A percentile compares a stretch with the other conserved stretches of the same genome.
phyloP scores from a whole-genome alignment of 2,329 filamentous ascomycete species.

The Penicillium sp. region DNA sequence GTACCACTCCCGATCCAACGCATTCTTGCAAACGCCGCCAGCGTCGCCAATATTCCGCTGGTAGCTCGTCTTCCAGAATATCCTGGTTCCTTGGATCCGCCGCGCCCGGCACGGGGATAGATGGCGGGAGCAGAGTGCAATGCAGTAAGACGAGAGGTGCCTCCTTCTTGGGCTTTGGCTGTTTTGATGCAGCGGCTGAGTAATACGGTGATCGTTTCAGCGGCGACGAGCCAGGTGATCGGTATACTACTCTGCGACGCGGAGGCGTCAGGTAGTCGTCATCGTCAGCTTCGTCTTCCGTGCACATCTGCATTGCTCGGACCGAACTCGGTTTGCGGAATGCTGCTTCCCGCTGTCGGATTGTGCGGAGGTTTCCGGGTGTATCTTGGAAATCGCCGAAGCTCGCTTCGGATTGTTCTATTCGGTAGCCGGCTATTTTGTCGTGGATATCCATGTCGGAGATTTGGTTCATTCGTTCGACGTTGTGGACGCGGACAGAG shows the following conservation, averaged over 20 bases:
- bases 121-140: slow-evolving; percentile 55
- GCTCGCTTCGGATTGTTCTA: slow-evolving; percentile 21
- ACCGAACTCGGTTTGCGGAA: slow-evolving; percentile 48
- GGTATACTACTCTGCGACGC: slow-evolving; percentile 29
- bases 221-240: slow-evolving; percentile 33
- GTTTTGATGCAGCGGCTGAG: slow-evolving; percentile 28
- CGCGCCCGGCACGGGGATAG: slow-evolving; percentile 46
- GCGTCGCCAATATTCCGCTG: slow-evolving; percentile 43
- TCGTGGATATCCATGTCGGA: slow-evolving; percentile 19
- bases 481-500: slow-evolving; percentile 37
- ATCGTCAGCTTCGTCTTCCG: slow-evolving; percentile 40
- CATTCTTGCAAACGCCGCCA: slow-evolving; percentile 55
- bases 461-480: slow-evolving; percentile 25
- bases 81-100: slow-evolving; percentile 36
- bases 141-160: slow-evolving; percentile 60
- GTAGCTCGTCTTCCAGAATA: slow-evolving; percentile 50
- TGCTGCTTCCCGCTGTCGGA: slow-evolving; percentile 35
- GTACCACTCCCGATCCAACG: slow-evolving; percentile 51
- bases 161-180: slow-evolving; percentile 43
- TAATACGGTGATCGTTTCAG: slow-evolving; percentile 36
- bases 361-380: slow-evolving; percentile 23
- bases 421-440: slow-evolving; percentile 22
- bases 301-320: slow-evolving; percentile 44
- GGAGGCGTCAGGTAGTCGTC: slow-evolving; percentile 40
- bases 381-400: slow-evolving; percentile 25